A percentile compares a stretch with the other conserved stretches of the same genome.
Conservation (phyloP, 306 rosid species). For the Malus asiatica region DNA sequence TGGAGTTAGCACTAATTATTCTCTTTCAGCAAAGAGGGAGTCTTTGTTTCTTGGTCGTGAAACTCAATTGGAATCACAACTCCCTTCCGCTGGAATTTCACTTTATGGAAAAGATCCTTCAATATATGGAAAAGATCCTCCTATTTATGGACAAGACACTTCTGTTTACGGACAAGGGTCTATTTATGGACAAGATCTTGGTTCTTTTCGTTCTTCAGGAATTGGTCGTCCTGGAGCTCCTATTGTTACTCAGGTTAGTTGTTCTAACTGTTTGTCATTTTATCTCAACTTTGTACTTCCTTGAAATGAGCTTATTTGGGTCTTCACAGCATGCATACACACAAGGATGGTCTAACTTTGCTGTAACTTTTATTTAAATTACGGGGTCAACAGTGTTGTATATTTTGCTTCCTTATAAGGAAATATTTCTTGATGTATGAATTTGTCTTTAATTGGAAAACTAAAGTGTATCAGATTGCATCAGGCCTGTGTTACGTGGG, state of each 20-base stretch:
- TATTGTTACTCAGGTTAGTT: conserved; percentile 78
- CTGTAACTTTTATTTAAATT: background rate
- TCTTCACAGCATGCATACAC: background rate
- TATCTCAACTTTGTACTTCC: conserved; percentile 4
- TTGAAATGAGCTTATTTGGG: background rate
- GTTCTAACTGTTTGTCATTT: conserved; percentile 3
- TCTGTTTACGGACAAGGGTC: conserved; percentile 57
- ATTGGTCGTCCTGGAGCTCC: conserved; percentile 62
- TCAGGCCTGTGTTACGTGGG: background rate
- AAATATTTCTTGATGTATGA: background rate
- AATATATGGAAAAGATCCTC: conserved; percentile 30
- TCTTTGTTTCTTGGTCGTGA: conserved; percentile 64
- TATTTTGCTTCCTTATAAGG: background rate
- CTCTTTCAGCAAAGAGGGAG: conserved; percentile 58
- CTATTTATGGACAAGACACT: conserved; percentile 57
- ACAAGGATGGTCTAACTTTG: background rate
- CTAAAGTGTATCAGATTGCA: background rate
- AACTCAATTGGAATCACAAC: conserved; percentile 60
- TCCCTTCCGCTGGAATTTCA: conserved; percentile 57
- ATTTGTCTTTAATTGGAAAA: background rate
- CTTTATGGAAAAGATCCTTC: conserved; percentile 62
- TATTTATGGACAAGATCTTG: conserved; percentile 36
- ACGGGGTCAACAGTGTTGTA: background rate
- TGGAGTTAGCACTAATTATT: conserved; percentile 36
- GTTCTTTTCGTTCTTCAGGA: conserved; percentile 60